Percentiles rank a stretch among this genome's conserved stretches.
Evolutionary conservation across 257 asterid species (phyloP).

Genomic region (Nicotiana obtusifolia): DNA sequence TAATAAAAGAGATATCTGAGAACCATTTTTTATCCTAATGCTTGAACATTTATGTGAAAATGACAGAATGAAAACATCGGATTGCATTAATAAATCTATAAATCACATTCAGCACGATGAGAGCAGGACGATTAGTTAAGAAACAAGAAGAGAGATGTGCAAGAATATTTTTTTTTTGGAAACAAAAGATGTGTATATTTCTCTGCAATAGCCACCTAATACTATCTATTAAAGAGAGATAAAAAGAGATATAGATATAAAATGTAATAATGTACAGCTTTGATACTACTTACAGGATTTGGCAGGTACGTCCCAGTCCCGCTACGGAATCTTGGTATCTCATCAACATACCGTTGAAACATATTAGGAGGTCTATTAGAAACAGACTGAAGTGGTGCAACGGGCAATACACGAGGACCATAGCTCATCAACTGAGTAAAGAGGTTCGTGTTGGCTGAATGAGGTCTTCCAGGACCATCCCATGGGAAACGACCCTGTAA

Average conservation of each 20-base stretch:
- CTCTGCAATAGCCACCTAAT: background rate
- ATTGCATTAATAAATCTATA: background rate
- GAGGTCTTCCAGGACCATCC: constrained; percentile 79
- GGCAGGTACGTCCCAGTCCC: constrained; percentile 99
- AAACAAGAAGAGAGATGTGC: background rate
- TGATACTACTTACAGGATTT: constrained; percentile 69
- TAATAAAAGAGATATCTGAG: background rate
- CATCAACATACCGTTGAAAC: constrained; percentile 65
- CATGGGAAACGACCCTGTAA: constrained; percentile 72
- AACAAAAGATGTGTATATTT: background rate
- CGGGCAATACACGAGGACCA: constrained; percentile 64
- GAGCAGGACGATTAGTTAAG: background rate
- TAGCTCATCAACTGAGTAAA: constrained; percentile 63
- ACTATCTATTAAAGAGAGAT: background rate
- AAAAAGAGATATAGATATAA: background rate
- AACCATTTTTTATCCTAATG: background rate
- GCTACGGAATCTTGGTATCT: constrained; percentile 73
- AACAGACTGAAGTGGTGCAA: constrained; percentile 62
- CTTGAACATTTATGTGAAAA: background rate
- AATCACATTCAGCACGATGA: background rate
- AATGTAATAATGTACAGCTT: background rate
- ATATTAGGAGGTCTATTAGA: constrained; percentile 56
- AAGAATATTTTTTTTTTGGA: background rate
- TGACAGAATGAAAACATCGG: background rate
- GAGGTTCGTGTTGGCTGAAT: constrained; percentile 51